Conservation (phyloP, 1,284 basidiomycete species). For the Ceratobasidium sp. region DNA sequence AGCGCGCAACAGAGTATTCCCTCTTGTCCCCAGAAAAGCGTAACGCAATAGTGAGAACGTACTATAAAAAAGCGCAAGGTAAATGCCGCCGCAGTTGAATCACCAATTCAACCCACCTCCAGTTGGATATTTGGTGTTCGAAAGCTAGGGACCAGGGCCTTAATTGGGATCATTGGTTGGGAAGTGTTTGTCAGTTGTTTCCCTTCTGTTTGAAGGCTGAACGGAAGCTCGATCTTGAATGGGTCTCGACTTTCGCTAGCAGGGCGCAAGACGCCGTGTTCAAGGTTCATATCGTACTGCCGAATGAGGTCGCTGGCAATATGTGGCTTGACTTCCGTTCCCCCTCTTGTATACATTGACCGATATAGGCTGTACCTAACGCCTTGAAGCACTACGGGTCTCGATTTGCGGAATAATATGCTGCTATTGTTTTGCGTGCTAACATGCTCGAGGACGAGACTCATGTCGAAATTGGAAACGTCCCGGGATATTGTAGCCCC, state of each 20-base stretch:
- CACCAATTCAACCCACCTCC: neutral
- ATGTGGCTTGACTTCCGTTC: neutral
- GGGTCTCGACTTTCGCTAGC: neutral
- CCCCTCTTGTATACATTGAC: constrained; percentile 1
- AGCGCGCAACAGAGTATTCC: neutral
- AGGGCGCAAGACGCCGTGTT: neutral
- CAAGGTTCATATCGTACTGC: neutral
- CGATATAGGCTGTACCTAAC: neutral
- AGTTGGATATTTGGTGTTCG: constrained; percentile 25
- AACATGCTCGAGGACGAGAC: neutral
- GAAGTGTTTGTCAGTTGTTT: neutral
- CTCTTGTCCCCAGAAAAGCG: neutral
- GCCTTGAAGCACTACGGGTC: neutral
- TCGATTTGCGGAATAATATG: constrained; percentile 3
- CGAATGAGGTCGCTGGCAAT: neutral
- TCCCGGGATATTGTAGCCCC: constrained; percentile 1
- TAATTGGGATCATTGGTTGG: constrained; percentile 1
- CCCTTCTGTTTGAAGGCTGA: constrained; percentile 10
- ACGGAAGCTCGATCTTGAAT: neutral
- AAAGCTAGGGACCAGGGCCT: constrained; percentile 10
- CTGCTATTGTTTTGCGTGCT: neutral
- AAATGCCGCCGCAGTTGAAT: neutral
- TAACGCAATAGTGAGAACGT: neutral
- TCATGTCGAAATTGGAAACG: neutral
- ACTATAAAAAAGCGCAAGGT: neutral